Evolutionary conservation across 257 asterid genomes (phyloP).

Genomic region (Nemophila menziesii): DNA sequence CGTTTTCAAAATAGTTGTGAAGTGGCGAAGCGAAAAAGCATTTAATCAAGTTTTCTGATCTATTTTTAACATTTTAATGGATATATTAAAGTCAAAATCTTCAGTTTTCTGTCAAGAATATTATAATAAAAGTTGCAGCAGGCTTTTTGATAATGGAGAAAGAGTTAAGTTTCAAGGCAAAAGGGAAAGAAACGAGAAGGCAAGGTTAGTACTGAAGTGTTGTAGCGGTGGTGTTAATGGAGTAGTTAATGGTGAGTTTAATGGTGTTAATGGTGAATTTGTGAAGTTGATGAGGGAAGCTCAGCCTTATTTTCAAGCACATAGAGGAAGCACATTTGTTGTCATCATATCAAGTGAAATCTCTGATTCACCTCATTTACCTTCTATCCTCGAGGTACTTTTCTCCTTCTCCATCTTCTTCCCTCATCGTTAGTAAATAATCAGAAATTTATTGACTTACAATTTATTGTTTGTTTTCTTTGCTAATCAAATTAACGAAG

Average conservation of each 20-base stretch:
- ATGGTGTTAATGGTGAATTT: slow-evolving; percentile 11
- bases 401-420: no score
- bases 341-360: slow-evolving; percentile 37
- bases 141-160: neutral
- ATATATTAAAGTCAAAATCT: no score
- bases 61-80: no score
- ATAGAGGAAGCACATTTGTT: slow-evolving; percentile 42
- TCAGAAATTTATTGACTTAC: no score
- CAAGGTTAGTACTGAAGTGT: neutral
- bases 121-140: no score
- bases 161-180: neutral
- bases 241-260: slow-evolving; percentile 2
- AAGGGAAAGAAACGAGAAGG: neutral
- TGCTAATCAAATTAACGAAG: no score
- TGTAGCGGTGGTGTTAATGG: slow-evolving; percentile 7
- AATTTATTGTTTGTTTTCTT: no score
- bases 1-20: no score
- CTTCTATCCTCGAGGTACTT: slow-evolving; percentile 37
- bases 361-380: slow-evolving; percentile 25
- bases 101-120: no score
- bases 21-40: no score
- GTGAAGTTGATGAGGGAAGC: slow-evolving; percentile 53
- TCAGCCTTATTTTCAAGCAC: slow-evolving; percentile 40
- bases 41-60: no score
- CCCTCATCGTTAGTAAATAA: no score